Evolutionary conservation across 2,329 filamentous ascomycete genomes (phyloP).

Genomic region (Trichoderma aggressivum): DNA sequence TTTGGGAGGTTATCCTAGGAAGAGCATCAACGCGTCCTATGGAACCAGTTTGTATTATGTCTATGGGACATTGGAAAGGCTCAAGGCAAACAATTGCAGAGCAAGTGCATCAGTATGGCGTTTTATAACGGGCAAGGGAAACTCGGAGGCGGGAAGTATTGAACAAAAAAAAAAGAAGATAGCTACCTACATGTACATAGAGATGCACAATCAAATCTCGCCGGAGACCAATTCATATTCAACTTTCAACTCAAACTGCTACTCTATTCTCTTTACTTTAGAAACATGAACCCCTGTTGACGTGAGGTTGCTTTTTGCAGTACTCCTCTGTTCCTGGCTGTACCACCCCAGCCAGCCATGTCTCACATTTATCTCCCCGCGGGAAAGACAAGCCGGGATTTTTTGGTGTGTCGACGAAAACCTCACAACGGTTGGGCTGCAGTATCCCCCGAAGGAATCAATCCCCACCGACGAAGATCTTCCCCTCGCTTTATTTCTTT

Average conservation of each 20-base stretch:
- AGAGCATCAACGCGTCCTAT: not conserved
- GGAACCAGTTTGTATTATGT: conserved; percentile 1
- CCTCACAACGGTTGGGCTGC: not conserved
- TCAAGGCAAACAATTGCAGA: not conserved
- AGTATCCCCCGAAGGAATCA: not conserved
- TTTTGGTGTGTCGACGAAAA: not conserved
- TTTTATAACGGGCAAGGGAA: not conserved
- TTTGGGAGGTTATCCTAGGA: not conserved
- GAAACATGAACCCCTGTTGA: not conserved
- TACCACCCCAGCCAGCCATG: not conserved
- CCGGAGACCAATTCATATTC: not conserved
- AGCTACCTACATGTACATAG: not conserved
- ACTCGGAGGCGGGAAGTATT: not conserved
- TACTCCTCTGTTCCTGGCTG: not conserved
- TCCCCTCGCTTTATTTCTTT: not conserved
- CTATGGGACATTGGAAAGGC: not conserved
- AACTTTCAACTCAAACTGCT: not conserved
- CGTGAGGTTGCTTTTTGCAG: not conserved
- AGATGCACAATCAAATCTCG: conserved; percentile 4
- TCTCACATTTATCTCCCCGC: conserved; percentile 11
- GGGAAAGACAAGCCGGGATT: not conserved
- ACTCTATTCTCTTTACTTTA: not conserved
- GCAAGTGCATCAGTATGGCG: conserved; percentile 15
- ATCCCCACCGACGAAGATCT: not conserved
- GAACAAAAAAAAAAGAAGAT: not conserved